phyloP scores from a whole-genome alignment of 208 protist genomes.

The Acanthamoeba lenticulata region DNA sequence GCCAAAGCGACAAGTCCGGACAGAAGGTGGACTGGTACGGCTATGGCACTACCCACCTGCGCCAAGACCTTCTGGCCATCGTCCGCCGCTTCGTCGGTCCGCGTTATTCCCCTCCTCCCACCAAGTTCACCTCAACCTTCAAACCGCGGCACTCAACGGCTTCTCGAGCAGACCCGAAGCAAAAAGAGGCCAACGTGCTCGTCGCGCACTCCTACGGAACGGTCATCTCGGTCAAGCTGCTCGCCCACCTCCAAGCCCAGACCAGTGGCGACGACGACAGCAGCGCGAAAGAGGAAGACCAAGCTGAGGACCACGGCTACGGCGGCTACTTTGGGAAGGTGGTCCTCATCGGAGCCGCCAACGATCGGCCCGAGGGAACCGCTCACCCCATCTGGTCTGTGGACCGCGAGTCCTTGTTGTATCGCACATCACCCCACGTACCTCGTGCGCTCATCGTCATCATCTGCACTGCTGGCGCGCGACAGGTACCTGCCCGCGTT shows the following conservation, averaged over 20 bases:
- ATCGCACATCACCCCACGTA: too few relatives aligned
- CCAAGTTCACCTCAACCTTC: too few relatives aligned
- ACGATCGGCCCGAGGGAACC: not conserved
- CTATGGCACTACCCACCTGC: not conserved
- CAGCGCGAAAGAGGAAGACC: not conserved
- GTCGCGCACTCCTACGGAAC: conserved; percentile 27
- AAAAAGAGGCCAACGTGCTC: conserved; percentile 1
- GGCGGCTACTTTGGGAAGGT: not conserved
- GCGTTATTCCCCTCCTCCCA: too few relatives aligned
- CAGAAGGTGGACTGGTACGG: not conserved
- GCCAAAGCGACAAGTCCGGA: not conserved
- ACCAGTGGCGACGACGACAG: not conserved
- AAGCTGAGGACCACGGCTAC: not conserved
- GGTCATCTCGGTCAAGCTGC: not conserved
- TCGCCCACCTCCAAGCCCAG: not conserved
- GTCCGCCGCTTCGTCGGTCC: not conserved
- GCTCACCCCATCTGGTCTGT: conserved; percentile 12
- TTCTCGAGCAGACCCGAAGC: not conserved
- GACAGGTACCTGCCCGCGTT: not conserved
- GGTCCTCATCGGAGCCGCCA: not conserved
- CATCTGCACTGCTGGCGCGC: too few relatives aligned
- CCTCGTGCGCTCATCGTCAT: too few relatives aligned
- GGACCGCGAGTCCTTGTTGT: too few relatives aligned
- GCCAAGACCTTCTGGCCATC: not conserved
- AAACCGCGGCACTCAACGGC: not conserved